Base-by-base conservation (phyloP, 2,329 filamentous ascomycete genomes). In the Aspergillus neotritici region DNA sequence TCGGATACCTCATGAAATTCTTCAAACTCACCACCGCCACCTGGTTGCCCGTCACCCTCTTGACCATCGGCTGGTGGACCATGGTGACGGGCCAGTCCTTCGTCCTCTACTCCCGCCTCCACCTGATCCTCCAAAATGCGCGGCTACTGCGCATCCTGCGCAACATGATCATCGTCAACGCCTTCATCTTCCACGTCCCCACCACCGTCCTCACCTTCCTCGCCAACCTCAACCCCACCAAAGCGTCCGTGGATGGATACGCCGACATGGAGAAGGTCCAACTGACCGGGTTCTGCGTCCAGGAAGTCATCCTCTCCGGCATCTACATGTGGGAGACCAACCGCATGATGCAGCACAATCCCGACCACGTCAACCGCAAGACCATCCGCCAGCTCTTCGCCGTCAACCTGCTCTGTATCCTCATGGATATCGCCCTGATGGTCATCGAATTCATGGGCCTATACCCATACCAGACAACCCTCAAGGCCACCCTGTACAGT, bases 21-120 rank as follows among this genome's bases (percentile, higher is more conserved):
- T 58, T 60, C 46, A 47, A 43, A 15, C 43, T 58, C 9, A 56
- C 55, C 8, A 43, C 49, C 1, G 50, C 52, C 5, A 50, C 48
- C 10, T 60, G 56, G 53, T 15, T 60, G 9, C 50, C 56, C 4
- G 53, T 66, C 6, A 63, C 68, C 11, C 47, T 72, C 11, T 57
- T 73, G 16, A 66, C 66, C 9, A 45, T 80, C 40, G 78, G 76
- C 16, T 75, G 78, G 73, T 74, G 73, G 54, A 46, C 65, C 1
- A 80, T 81, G 75, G 72, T 82, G 1, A 78, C 77, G 8, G 79
- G 78, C 2, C 76, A 80, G 55, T 74, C 73, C 0, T 57, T 80
- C 12, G 78, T 82, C 2, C 64, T 82, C 1, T 82, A 77, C 66
- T 81, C 77, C 0, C 71, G 79, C 4, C 68, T 82, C 3, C 77